Evolutionary conservation across 805 yeast species (phyloP), one percentile per base, ranked within the genome.

Genomic region (Suhomyces sp.): DNA sequence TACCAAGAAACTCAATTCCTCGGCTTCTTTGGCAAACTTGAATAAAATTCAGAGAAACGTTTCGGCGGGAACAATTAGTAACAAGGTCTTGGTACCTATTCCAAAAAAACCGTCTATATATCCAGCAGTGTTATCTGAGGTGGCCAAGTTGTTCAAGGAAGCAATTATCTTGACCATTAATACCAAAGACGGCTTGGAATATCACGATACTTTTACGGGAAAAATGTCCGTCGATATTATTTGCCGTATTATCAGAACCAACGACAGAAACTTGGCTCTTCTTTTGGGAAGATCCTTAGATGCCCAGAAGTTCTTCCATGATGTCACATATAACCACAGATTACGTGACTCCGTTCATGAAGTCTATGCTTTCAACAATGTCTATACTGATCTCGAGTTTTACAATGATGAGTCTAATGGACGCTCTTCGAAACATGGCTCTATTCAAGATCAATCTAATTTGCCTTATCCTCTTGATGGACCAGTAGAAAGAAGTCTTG

Each of bases 141-240:
- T 94, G 15, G 96, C 97, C 0, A 80, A 78, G 22, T 80, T 83
- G 23, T 90, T 93, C 69, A 82, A 84, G 57, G 89, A 86, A 54
- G 74, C 84, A 22, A 79, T 91, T 29, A 82, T 82, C 22, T 66
- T 88, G 12, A 88, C 91, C 2, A 90, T 90, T 54, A 84, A 89
- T 57, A 87, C 87, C 65, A 94, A 93, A 65, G 93, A 92, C 71
- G 97, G 97, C 15, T 79, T 92, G 60, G 87, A 90, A 56, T 93
- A 91, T 70, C 87, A 96, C 65, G 96, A 92, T 65, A 86, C 97
- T 0, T 94, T 94, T 64, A 87, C 97, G 0, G 99, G 99, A 33
- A 78, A 89, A 22, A 94, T 90, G 69, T 97, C 98, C 0, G 96
- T 94, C 29, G 97, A 91, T 67, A 81, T 86, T n/a, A 84, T 94